These are phyloP conservation scores for Tulasnella sp. DNA, from an alignment of 768 basidiomycete genomes.

Conservation along the genomic window DNA sequence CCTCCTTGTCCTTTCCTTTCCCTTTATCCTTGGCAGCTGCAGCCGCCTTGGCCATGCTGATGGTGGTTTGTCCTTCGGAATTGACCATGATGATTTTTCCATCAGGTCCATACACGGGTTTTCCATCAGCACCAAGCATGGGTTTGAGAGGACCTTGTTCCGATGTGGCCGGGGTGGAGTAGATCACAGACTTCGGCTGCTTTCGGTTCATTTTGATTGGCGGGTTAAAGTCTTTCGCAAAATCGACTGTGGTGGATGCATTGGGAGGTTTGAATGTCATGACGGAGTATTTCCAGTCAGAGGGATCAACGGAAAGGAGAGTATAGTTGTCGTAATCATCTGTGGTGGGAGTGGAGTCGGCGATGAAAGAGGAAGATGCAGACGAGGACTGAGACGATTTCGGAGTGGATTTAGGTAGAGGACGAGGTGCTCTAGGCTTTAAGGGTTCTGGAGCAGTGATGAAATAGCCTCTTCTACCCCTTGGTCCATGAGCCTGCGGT, in stretches of 20 bases:
- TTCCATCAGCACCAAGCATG: constrained; percentile 54
- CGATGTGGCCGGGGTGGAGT: constrained; percentile 2
- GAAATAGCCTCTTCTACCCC: too few species aligned
- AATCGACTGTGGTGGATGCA: constrained; percentile 34
- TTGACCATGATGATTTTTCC: constrained; percentile 69
- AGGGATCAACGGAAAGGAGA: constrained; percentile 64
- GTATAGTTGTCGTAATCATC: constrained; percentile 62
- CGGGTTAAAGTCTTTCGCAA: constrained; percentile 48
- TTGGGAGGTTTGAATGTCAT: constrained; percentile 62
- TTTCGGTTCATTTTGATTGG: constrained; percentile 85
- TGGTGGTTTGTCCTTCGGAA: constrained; percentile 36
- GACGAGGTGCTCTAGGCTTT: too few species aligned
- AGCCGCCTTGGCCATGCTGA: constrained; percentile 35
- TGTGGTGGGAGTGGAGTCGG: too few species aligned
- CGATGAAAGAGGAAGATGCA: too few species aligned
- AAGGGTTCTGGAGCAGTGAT: too few species aligned
- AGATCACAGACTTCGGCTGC: constrained; percentile 37
- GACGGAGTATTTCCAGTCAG: constrained; percentile 84
- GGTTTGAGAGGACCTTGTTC: constrained; percentile 18
- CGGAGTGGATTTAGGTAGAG: too few species aligned
- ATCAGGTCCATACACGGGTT: constrained; percentile 65
- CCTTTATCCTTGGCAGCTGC: constrained; percentile 9
- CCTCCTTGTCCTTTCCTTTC: constrained; percentile 14
- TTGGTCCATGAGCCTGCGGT: too few species aligned
- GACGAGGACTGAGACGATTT: too few species aligned